These are phyloP conservation scores for Auricularia cornea DNA, from an alignment of 768 basidiomycete species.

Conservation along the genomic window DNA sequence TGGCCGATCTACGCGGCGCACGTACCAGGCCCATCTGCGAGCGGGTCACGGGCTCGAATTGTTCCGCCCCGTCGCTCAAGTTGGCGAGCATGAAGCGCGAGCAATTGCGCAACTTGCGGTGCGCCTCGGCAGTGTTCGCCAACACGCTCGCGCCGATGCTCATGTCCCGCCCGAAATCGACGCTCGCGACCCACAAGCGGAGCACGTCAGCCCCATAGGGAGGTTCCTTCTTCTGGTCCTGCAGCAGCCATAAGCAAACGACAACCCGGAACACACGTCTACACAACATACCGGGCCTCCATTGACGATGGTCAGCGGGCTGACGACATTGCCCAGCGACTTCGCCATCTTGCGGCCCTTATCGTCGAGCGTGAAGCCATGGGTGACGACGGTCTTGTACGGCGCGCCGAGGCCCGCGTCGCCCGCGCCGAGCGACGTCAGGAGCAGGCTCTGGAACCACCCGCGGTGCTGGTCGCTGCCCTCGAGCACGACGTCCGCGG, in stretches of 20 bases:
- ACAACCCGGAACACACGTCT: neutral
- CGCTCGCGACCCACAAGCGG: conserved; percentile 84
- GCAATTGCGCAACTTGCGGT: conserved; percentile 81
- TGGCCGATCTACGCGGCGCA: conserved; percentile 11
- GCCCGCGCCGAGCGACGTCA: conserved; percentile 58
- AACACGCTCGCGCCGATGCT: conserved; percentile 74
- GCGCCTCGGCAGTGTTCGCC: conserved; percentile 60
- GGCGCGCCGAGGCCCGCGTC: conserved; percentile 31
- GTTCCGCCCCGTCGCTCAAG: conserved; percentile 33
- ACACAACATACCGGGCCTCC: conserved; percentile 56
- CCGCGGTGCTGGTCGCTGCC: conserved; percentile 97
- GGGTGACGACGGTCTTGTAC: conserved; percentile 79
- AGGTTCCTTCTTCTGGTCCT: conserved; percentile 65
- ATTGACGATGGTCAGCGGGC: conserved; percentile 69
- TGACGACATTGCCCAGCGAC: conserved; percentile 84
- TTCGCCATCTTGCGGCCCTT: conserved; percentile 96
- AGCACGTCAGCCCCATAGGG: conserved; percentile 82
- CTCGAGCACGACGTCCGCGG: conserved; percentile 84
- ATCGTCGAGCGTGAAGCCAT: conserved; percentile 94
- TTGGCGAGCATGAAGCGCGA: conserved; percentile 83
- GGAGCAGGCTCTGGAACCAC: conserved; percentile 94
- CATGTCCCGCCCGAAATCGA: conserved; percentile 85
- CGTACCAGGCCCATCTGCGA: conserved; percentile 58
- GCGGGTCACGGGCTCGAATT: conserved; percentile 27
- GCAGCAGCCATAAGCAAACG: neutral